Percentiles rank a stretch among this genome's conserved stretches.
Conservation (phyloP, 495 filamentous ascomycete species). For the Podospora pseudopauciseta region DNA sequence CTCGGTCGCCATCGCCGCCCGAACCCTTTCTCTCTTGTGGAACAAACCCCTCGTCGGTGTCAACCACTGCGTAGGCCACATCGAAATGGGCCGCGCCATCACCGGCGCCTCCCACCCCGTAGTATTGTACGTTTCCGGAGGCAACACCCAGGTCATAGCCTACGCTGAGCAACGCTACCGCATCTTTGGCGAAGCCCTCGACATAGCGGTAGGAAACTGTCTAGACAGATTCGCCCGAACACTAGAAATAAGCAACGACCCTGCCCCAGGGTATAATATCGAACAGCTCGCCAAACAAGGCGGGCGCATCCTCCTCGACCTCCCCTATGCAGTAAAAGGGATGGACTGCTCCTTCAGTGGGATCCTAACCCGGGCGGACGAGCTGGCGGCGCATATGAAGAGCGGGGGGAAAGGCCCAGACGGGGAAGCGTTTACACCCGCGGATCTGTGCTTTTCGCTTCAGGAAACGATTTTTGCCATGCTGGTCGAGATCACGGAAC, state of each 20-base stretch:
- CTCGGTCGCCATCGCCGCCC: slow-evolving; percentile 77
- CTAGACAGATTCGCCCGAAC: slow-evolving; percentile 93
- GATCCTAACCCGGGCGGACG: slow-evolving; percentile 78
- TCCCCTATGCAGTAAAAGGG: slow-evolving; percentile 95
- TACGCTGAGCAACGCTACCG: slow-evolving; percentile 91
- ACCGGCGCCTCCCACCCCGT: slow-evolving; percentile 90
- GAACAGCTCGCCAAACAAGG: slow-evolving; percentile 88
- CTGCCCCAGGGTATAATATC: slow-evolving; percentile 95
- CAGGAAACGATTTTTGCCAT: slow-evolving; percentile 95
- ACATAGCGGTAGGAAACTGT: slow-evolving; percentile 97
- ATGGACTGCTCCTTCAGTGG: slow-evolving; percentile 98
- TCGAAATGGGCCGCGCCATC: slow-evolving; percentile 95
- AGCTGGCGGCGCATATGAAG: slow-evolving; percentile 62
- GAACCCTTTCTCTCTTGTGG: slow-evolving; percentile 83
- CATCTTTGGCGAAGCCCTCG: slow-evolving; percentile 95
- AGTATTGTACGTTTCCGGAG: slow-evolving; percentile 92
- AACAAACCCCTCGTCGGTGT: slow-evolving; percentile 82
- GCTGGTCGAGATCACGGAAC: slow-evolving; percentile 97
- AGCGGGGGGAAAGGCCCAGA: slow-evolving; percentile 42
- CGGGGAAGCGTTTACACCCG: slow-evolving; percentile 61
- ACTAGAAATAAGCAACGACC: slow-evolving; percentile 87
- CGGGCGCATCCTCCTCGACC: slow-evolving; percentile 63
- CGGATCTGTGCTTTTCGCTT: slow-evolving; percentile 87
- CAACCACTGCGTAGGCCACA: slow-evolving; percentile 97
- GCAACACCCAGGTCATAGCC: slow-evolving; percentile 97